Evolutionary conservation across 441 rosid species (phyloP), one percentile per base, ranked within the genome.

Genomic region (Capsella rubella): DNA sequence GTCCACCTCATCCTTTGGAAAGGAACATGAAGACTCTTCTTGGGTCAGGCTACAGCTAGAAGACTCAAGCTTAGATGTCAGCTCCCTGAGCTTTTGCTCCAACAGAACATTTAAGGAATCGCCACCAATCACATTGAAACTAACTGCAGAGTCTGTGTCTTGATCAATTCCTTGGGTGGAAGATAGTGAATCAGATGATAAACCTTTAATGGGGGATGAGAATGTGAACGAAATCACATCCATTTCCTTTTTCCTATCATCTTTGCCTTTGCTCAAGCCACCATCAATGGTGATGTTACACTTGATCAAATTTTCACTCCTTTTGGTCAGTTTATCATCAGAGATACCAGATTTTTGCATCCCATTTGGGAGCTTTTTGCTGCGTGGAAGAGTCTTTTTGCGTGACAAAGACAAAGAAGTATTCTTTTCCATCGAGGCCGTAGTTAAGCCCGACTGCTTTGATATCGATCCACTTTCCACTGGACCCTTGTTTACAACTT

Each of bases 181-280:
- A 35, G 84, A 74, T 65, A 58, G 62, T 2, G 82, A 13, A 50
- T 76, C 81, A 72, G 80, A 69, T 47, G 70, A 42, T 53, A 78
- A 53, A 72, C 84, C 84, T 77, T 73, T 84, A 31, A 92, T 78
- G 31, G 99, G 98, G 45, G 99, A 86, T 7, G 96, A 83, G 70
- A 95, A 95, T 15, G 95, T 92, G 83, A 95, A 95, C 39, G 98
- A 95, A 84, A 95, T 86, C 74, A 95, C 88, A 80, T 95, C 96
- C 83, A 78, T 85, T 62, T 85, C 83, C 59, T 80, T 83, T 77
- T 86, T 83, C 64, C 71, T 51, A 65, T 79, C 82, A 79, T 84
- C 85, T 55, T 59, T 42, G 3, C 72, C 73, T 43, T 34, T 42
- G 64, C 56, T 37, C 51, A 82, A 80, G 63, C 53, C 58, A 58